phyloP scores from a whole-genome alignment of 306 rosid genomes.

The Rosa rugosa region DNA sequence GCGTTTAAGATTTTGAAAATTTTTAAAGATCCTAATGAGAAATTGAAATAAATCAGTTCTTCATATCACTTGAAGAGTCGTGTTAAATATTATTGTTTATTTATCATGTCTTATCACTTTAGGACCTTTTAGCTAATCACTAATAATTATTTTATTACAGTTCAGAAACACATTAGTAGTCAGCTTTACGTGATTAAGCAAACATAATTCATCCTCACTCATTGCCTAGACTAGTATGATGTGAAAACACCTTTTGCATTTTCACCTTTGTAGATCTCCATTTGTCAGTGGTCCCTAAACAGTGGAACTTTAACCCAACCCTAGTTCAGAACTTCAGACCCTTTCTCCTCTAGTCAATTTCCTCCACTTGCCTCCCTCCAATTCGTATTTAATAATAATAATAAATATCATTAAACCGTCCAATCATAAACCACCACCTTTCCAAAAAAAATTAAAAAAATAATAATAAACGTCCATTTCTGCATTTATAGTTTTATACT shows the following conservation, averaged over 20 bases:
- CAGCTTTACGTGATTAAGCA: too few relatives aligned
- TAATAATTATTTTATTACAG: too few relatives aligned
- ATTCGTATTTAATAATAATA: not conserved
- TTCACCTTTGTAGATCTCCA: not conserved
- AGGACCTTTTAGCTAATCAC: too few relatives aligned
- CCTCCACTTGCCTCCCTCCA: slow-evolving; percentile 1
- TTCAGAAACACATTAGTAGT: too few relatives aligned
- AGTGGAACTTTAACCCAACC: not conserved
- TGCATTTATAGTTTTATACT: not conserved
- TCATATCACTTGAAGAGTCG: too few relatives aligned
- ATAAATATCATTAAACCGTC: not conserved
- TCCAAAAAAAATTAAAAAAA: not conserved
- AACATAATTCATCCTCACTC: not conserved
- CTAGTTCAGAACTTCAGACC: not conserved
- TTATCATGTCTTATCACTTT: too few relatives aligned
- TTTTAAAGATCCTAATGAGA: too few relatives aligned
- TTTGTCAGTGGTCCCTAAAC: slow-evolving; percentile 7
- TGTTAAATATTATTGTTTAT: too few relatives aligned
- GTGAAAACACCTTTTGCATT: too few relatives aligned
- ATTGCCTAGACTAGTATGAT: not conserved
- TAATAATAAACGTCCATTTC: not conserved
- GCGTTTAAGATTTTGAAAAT: too few relatives aligned
- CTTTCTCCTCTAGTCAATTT: not conserved
- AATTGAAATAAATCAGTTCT: too few relatives aligned
- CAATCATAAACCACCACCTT: not conserved